These are phyloP conservation scores for Geotrichum macrosporum DNA, from an alignment of 1,139 yeast species.

Conservation along the genomic window DNA sequence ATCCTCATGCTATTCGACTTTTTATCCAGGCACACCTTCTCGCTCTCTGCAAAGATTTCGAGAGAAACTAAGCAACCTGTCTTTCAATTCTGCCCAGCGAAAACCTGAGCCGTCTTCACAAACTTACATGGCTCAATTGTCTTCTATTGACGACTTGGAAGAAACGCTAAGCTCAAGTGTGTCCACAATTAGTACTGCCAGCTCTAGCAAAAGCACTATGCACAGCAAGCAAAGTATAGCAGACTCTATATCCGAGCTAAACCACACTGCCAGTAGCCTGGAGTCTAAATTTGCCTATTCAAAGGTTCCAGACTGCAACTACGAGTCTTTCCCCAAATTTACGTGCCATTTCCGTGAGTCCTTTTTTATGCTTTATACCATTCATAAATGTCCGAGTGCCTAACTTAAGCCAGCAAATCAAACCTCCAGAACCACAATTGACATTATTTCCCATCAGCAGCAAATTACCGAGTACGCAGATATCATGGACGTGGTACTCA, in stretches of 20 bases:
- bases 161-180: too few relatives aligned
- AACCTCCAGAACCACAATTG: constrained; percentile 5
- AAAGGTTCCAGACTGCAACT: too few relatives aligned
- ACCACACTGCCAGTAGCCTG: too few relatives aligned
- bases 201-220: not conserved
- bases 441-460: constrained; percentile 11
- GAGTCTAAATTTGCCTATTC: too few relatives aligned
- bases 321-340: not conserved
- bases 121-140: not conserved
- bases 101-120: not conserved
- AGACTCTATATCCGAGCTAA: too few relatives aligned
- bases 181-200: too few relatives aligned
- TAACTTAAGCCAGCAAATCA: constrained; percentile 3
- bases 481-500: constrained; percentile 17
- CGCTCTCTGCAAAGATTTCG: not conserved
- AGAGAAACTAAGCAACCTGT: not conserved
- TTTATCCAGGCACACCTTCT: not conserved
- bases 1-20: too few relatives aligned
- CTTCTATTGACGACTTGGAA: too few relatives aligned
- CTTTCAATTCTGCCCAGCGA: not conserved
- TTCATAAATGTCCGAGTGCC: too few relatives aligned
- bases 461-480: constrained; percentile 15
- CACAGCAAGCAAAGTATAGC: too few relatives aligned
- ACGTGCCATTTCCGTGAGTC: not conserved
- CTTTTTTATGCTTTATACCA: not conserved